A percentile compares a stretch with the other conserved stretches of the same genome.
Evolutionary conservation across 192 early-diverging fungal genomes (phyloP).

Genomic region (Linnemannia zychae): DNA sequence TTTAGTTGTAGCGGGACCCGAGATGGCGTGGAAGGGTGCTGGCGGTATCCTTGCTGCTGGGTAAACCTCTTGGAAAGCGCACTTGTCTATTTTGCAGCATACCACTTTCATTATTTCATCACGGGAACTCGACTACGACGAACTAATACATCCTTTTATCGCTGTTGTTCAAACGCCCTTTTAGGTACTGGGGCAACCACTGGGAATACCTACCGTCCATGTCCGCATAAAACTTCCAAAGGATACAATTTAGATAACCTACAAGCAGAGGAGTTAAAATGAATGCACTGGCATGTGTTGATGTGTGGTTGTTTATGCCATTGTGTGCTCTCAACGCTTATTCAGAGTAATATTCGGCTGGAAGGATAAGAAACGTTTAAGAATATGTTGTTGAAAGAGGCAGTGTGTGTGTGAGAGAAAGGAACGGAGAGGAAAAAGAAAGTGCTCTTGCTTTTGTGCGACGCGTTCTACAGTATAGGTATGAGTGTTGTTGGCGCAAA

Average conservation of each 20-base stretch:
- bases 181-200: slow-evolving; percentile 51
- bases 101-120: neutral
- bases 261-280: neutral
- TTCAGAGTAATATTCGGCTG: neutral
- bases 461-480: neutral
- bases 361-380: neutral
- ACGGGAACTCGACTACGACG: neutral
- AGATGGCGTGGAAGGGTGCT: slow-evolving; percentile 61
- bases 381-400: too few relatives aligned
- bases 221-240: too few relatives aligned
- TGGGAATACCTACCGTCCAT: slow-evolving; percentile 44
- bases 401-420: too few relatives aligned
- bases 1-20: slow-evolving; percentile 59
- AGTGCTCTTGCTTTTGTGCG: slow-evolving; percentile 15
- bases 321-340: neutral
- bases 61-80: slow-evolving; percentile 30
- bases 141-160: neutral
- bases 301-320: too few relatives aligned
- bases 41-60: slow-evolving; percentile 68
- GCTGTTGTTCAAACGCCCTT: neutral
- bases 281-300: neutral
- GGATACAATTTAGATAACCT: neutral
- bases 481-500: slow-evolving; percentile 11
- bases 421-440: neutral
- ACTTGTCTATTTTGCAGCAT: neutral